Conservation (phyloP, 306 rosid genomes). For the Comarum palustre region DNA sequence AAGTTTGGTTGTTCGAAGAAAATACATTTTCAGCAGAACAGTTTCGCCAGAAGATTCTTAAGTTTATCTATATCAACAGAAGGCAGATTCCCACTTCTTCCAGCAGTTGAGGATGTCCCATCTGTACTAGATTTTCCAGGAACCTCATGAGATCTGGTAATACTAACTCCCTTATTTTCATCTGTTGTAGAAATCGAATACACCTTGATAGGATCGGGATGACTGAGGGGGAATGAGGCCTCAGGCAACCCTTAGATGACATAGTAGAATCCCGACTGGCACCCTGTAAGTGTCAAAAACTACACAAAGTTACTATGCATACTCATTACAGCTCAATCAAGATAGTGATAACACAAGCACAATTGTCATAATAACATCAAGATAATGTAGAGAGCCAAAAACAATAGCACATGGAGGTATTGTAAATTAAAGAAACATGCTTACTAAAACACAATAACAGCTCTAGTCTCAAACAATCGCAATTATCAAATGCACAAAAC, state of each 20-base stretch:
- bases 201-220: constrained; percentile 82
- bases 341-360: neutral
- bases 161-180: constrained; percentile 99
- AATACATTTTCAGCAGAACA: too few relatives aligned
- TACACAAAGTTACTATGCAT: constrained; percentile 30
- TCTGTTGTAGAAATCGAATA: constrained; percentile 93
- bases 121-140: constrained; percentile 99
- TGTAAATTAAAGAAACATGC: neutral
- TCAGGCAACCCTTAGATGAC: constrained; percentile 54
- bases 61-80: constrained; percentile 81
- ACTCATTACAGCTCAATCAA: constrained; percentile 3
- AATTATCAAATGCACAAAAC: neutral
- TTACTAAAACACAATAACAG: neutral
- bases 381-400: neutral
- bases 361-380: neutral
- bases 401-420: neutral
- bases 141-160: constrained; percentile 99
- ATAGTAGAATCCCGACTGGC: constrained; percentile 45
- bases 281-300: constrained; percentile 48
- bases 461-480: neutral
- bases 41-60: constrained; percentile 79
- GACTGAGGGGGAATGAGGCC: constrained; percentile 50
- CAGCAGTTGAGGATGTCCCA: constrained; percentile 96
- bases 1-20: too few relatives aligned
- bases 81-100: constrained; percentile 75